Conservation (phyloP, 176 grass and related monocot species). For the Triticum urartu region DNA sequence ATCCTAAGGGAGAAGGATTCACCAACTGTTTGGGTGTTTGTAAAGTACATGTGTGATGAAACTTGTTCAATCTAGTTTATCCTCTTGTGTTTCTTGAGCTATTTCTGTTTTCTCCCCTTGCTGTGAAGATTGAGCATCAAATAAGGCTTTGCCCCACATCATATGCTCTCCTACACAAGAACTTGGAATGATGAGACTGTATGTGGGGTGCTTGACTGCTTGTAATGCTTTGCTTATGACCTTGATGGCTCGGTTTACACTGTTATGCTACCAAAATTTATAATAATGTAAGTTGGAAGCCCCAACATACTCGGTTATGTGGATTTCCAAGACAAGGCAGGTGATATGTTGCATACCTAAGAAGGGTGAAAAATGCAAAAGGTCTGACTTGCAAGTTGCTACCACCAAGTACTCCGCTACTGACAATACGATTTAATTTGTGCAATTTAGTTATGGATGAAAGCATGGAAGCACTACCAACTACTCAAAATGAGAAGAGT, state of each 20-base stretch:
- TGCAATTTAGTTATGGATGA: neutral
- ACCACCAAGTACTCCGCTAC: neutral
- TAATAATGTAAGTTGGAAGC: neutral
- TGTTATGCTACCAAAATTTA: neutral
- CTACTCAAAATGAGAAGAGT: conserved; percentile 16
- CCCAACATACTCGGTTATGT: neutral
- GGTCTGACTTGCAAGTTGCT: neutral
- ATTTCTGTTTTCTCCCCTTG: too few relatives aligned
- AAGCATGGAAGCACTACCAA: neutral
- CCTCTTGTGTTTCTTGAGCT: too few relatives aligned
- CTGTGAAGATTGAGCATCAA: too few relatives aligned
- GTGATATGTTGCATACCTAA: neutral
- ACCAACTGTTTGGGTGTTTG: too few relatives aligned
- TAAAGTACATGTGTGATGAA: too few relatives aligned
- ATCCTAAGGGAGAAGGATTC: too few relatives aligned
- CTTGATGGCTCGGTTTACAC: neutral
- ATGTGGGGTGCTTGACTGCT: neutral
- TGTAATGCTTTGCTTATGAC: neutral
- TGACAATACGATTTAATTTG: neutral
- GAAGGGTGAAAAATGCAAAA: neutral
- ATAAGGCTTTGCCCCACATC: too few relatives aligned
- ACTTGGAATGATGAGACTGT: neutral
- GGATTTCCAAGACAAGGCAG: neutral
- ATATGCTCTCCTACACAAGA: neutral
- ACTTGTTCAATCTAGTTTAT: too few relatives aligned